Base-by-base conservation (phyloP, 805 yeast genomes). In the Middelhovenomyces tepae region DNA sequence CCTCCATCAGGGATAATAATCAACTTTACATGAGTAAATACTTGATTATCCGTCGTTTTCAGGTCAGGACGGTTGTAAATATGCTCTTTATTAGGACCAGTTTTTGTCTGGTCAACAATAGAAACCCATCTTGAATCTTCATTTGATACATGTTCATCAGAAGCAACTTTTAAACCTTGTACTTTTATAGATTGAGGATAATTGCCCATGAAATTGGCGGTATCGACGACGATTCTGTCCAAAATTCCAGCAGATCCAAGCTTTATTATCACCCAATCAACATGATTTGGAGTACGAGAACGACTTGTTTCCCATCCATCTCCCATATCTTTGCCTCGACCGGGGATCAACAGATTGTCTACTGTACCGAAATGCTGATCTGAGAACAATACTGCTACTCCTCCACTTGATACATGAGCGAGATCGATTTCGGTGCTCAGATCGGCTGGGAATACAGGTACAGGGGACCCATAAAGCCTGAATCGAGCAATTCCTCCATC, bases 221-320 rank as follows among this genome's bases (percentile, higher is more conserved):
- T 89, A 56, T 89, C 97, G 23, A 89, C 72, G 4, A 81, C 68
- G 23, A 87, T 59, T 37, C 70, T 64, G 16, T 67, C 60, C 34
- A 85, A 65, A 27, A 47, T 42, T 10, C 65, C 65, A 3, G 84
- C 65, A 21, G 78, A 73, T 13, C 95, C 96, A 34, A 89, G 69
- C 46, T 78, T 73, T 38, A 89, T 71, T 33, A 84, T 71, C 2
- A 75, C 95, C 95, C 95, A 89, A 64, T 89, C 98, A 23, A 72
- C 75, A 55, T 89, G 97, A 27, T 83, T 86, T 3, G 76, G 72
- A 8, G 62, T 65, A 54, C 97, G 71, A 2, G 95, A 85, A 55
- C 98, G 74, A 48, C 73, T 74, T 16, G 98, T 89, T 56, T 89
- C 98, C 98, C 98, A 89, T 9, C 98, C 98, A 53, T 91, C 97